Evolutionary conservation across 2,329 filamentous ascomycete species (phyloP), one percentile per base, ranked within the genome.

Genomic region (Thelonectria rubi): DNA sequence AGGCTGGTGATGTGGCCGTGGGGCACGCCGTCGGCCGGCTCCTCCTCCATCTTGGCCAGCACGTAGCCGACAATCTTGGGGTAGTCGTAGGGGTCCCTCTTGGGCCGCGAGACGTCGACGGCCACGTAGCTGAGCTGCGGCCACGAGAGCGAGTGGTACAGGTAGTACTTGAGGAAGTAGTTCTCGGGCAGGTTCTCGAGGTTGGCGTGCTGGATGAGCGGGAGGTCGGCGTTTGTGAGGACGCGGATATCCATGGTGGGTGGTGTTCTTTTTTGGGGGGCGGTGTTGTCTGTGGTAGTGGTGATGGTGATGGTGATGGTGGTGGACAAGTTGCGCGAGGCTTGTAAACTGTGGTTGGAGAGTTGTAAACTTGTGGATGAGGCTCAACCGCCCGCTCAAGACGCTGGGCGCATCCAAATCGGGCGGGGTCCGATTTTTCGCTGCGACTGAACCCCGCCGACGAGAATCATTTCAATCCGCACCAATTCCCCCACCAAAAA

Each of bases 81-180:
- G 72, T 96, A 95, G 77, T 96, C 91, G 78, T 94, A 91, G 48
- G 90, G 89, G 0, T 89, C 88, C 76, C 90, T 90, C 70, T 86
- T 86, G 34, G 93, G 91, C 37, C 93, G 88, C 18, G 91, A 91
- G 60, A 94, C 89, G 78, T 98, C 94, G 72, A 99, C 93, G 70
- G 95, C 95, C 59, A 99, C 94, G 79, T 94, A 98, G 79, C 91
- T 94, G 68, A 99, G 88, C 81, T 98, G 94, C 47, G 95, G 95
- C 95, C 95, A 99, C 72, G 93, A 97, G 69, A 98, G 88, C 15
- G 94, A 94, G 80, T 99, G 95, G 86, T 99, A 99, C 74, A 99
- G 89, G 83, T 99, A 99, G 86, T 99, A 99, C 86, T 99, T 99
- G 81, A 97, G 92, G 79, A 98, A 98, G 87, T 99, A 99, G 85